A percentile compares a stretch with the other conserved stretches of the same genome.
Evolutionary conservation across 108 stramenopile species (phyloP).

Genomic region (Conticribra weissflogii): DNA sequence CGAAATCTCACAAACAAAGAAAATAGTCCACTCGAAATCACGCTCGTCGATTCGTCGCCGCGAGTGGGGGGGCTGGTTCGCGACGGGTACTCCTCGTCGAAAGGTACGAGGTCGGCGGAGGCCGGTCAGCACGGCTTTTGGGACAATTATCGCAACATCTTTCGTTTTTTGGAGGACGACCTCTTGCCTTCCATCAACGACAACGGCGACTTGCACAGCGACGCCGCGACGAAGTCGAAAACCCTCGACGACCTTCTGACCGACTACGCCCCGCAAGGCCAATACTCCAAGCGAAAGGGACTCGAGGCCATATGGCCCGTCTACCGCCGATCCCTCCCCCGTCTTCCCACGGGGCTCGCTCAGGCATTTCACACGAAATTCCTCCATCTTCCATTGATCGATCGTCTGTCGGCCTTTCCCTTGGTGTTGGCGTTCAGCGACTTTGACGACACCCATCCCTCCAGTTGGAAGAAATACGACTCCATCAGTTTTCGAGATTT

Average conservation of each 20-base stretch:
- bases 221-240: background rate
- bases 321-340: constrained; percentile 44
- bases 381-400: constrained; percentile 45
- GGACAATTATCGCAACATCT: constrained; percentile 83
- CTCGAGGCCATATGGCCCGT: constrained; percentile 81
- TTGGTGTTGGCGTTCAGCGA: constrained; percentile 75
- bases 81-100: constrained; percentile 68
- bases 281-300: constrained; percentile 62
- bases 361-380: constrained; percentile 74
- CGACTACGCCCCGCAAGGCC: constrained; percentile 76
- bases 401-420: constrained; percentile 67
- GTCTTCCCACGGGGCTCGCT: constrained; percentile 69
- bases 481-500: constrained; percentile 74
- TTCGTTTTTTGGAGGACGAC: constrained; percentile 49
- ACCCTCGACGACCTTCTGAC: constrained; percentile 51
- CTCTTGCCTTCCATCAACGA: constrained; percentile 10
- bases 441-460: constrained; percentile 68
- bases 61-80: constrained; percentile 80
- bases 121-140: constrained; percentile 89
- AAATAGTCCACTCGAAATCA: constrained; percentile 42
- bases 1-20: background rate
- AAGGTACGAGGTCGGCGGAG: constrained; percentile 54
- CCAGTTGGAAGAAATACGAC: constrained; percentile 78
- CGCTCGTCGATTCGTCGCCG: constrained; percentile 72
- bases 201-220: no score